Conservation (phyloP, 2,329 filamentous ascomycete genomes). For the Penicillium sp. region DNA sequence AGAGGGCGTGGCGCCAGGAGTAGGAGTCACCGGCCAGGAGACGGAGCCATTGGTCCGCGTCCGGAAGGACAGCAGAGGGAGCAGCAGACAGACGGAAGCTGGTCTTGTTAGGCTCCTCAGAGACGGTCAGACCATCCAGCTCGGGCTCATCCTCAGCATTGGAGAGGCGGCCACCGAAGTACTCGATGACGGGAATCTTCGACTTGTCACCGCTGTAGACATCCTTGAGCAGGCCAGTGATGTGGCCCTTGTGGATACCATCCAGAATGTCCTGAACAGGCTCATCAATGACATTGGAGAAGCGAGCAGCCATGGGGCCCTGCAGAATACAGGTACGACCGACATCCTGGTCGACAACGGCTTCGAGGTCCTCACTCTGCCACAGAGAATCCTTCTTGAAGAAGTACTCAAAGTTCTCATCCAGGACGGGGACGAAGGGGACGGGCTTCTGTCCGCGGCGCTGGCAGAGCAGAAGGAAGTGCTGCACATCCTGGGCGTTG, state of each 20-base stretch:
- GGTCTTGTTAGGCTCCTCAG: constrained; percentile 77
- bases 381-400: constrained; percentile 99
- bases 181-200: constrained; percentile 83
- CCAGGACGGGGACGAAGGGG: constrained; percentile 91
- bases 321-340: constrained; percentile 95
- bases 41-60: constrained; percentile 81
- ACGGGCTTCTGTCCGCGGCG: constrained; percentile 93
- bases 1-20: constrained; percentile 93
- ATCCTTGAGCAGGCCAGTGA: constrained; percentile 76
- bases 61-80: constrained; percentile 73
- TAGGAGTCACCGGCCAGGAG: constrained; percentile 83
- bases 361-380: constrained; percentile 97
- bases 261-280: constrained; percentile 95
- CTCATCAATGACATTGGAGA: constrained; percentile 87
- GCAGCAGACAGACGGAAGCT: constrained; percentile 82
- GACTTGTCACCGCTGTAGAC: constrained; percentile 75
- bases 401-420: constrained; percentile 98
- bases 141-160: constrained; percentile 74
- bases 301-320: constrained; percentile 89
- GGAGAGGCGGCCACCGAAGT: constrained; percentile 86
- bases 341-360: constrained; percentile 94
- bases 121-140: constrained; percentile 83
- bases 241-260: constrained; percentile 85
- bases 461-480: constrained; percentile 92
- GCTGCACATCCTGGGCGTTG: constrained; percentile 96